Percentiles rank a stretch among this genome's conserved stretches.
Conservation (phyloP, 176 grass and related monocot species). For the Avena eriantha region DNA sequence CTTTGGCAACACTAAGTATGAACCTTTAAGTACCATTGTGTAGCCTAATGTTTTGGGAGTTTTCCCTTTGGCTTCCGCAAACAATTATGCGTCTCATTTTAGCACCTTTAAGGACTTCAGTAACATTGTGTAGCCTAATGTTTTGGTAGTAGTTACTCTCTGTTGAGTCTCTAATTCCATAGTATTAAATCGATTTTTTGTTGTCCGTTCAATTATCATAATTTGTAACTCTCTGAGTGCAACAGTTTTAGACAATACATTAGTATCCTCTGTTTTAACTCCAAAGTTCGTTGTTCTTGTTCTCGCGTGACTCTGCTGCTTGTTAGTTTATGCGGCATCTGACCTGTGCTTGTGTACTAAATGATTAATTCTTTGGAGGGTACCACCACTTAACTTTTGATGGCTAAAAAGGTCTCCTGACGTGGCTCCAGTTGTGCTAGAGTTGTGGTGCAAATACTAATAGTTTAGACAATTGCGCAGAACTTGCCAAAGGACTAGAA, state of each 20-base stretch:
- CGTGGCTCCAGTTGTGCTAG: no score
- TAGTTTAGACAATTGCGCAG: background rate
- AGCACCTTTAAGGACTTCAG: background rate
- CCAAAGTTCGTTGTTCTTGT: background rate
- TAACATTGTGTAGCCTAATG: background rate
- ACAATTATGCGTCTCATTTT: background rate
- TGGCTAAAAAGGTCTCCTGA: no score
- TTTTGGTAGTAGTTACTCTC: background rate
- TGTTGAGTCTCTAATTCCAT: background rate
- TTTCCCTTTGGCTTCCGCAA: background rate
- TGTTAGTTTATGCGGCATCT: background rate
- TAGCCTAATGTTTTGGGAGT: no score
- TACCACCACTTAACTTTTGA: background rate
- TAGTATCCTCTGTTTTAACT: background rate
- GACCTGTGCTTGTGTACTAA: background rate
- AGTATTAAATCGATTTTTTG: background rate
- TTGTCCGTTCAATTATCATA: background rate
- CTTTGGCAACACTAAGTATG: background rate
- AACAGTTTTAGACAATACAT: background rate
- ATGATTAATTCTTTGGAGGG: background rate
- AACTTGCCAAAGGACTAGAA: background rate
- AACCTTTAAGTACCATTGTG: no score
- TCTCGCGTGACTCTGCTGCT: background rate
- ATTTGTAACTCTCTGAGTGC: background rate
- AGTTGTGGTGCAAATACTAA: background rate